Evolutionary conservation across 129 eudicot genomes (phyloP), one percentile per base, ranked within the genome.

Genomic region (Ambrosia trifida): DNA sequence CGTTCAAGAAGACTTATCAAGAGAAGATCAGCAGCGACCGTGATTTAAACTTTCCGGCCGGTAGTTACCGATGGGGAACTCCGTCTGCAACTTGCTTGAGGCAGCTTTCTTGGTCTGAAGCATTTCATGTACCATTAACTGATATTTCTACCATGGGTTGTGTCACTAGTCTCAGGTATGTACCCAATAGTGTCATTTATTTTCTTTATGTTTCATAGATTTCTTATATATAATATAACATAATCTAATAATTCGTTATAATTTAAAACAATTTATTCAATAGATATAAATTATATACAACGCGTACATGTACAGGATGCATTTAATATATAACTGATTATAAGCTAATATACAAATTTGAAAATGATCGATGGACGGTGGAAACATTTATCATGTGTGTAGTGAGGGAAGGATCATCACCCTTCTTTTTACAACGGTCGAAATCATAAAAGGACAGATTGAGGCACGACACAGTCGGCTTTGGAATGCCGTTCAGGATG

Each of bases 91-190:
- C 87, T 59, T 70, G 88, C 41, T 83, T 86, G 24, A 65, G 16
- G 35, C 91, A 91, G 79, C 71, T 88, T 17, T 83, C 96, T 7
- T 91, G 97, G 97, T 88, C 96, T 0, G 97, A 91, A 73, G 94
- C 97, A 14, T 91, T 86, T 72, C 97, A 91, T 53, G 87, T 91
- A 8, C 91, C 88, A 19, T 66, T 89, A 65, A 83, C 75, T 36
- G 87, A 80, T 80, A 62, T 80, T 32, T 65, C 87, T 14, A 75
- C 45, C 73, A 59, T 70, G 50, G 83, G 69, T 74, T 68, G 70
- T 66, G 64, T 58, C 70, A 70, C 73, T 28, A 77, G 56, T 44
- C 87, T 87, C 79, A 77, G 96, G 96, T 92, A 80, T 52, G 61
- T 76, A 30, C 63, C 62, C 38, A n/a, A n/a, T 19, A 3, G 24